A percentile compares a stretch with the other conserved stretches of the same genome.
phyloP scores from a whole-genome alignment of 1,284 basidiomycete genomes.

The Naganishia sp. region DNA sequence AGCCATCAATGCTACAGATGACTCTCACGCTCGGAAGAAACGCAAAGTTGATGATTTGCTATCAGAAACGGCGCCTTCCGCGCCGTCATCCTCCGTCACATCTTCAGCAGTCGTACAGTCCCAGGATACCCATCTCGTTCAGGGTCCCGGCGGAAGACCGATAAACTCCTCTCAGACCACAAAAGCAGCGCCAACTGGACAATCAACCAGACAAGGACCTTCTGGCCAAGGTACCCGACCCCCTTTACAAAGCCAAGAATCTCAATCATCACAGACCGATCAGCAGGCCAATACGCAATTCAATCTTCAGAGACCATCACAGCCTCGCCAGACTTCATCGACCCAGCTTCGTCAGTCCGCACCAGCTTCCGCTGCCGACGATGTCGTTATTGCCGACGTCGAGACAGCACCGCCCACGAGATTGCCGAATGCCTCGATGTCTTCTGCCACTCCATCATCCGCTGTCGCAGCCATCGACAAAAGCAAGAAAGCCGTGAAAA shows the following conservation, averaged over 20 bases:
- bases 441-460: neutral
- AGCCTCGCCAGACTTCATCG: neutral
- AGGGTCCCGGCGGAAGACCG: neutral
- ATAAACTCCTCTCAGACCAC: neutral
- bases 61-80: neutral
- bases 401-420: neutral
- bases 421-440: neutral
- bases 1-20: neutral
- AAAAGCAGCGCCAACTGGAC: neutral
- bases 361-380: neutral
- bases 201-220: neutral
- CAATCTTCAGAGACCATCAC: neutral
- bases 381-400: slow-evolving; percentile 18
- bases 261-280: neutral
- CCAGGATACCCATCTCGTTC: neutral
- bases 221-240: neutral
- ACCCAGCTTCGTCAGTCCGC: neutral
- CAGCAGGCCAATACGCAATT: neutral
- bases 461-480: neutral
- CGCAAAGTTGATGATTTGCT: neutral
- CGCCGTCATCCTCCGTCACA: neutral
- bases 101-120: neutral
- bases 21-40: slow-evolving; percentile 6
- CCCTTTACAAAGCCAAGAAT: neutral
- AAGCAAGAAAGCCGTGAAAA: neutral